Evolutionary conservation across 805 yeast species (phyloP).

Genomic region (Candida sakaeoensis): DNA sequence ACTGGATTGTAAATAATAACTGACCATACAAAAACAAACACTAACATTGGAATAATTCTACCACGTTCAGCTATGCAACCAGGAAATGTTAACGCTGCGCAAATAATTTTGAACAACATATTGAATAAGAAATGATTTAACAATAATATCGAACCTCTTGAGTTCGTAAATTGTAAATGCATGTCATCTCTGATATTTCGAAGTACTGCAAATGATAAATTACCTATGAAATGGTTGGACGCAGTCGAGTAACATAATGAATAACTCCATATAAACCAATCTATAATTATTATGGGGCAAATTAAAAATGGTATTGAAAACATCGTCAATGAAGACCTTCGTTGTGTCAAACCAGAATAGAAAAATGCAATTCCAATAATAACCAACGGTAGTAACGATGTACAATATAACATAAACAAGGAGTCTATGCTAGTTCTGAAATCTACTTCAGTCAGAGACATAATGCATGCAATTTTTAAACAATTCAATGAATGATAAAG

Average conservation of each 20-base stretch:
- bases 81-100: slow-evolving; percentile 40
- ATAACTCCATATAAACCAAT: slow-evolving; percentile 45
- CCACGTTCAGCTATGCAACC: slow-evolving; percentile 45
- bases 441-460: slow-evolving; percentile 4
- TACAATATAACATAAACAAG: slow-evolving; percentile 34
- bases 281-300: slow-evolving; percentile 30
- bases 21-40: slow-evolving; percentile 39
- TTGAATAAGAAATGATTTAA: slow-evolving; percentile 37
- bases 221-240: slow-evolving; percentile 31
- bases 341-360: slow-evolving; percentile 41
- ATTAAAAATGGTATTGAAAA: slow-evolving; percentile 32
- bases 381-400: slow-evolving; percentile 27
- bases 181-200: slow-evolving; percentile 21
- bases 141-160: slow-evolving; percentile 36
- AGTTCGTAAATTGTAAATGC: slow-evolving; percentile 23
- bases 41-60: slow-evolving; percentile 37
- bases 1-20: slow-evolving; percentile 40
- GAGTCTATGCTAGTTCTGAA: slow-evolving; percentile 11
- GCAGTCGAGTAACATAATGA: slow-evolving; percentile 38
- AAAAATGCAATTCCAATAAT: slow-evolving; percentile 36
- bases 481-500: no score
- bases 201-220: slow-evolving; percentile 27
- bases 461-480: no score
- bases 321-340: slow-evolving; percentile 40
- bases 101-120: slow-evolving; percentile 35